Evolutionary conservation across 1,284 basidiomycete species (phyloP).

Genomic region (Cryptococcus depauperatus): DNA sequence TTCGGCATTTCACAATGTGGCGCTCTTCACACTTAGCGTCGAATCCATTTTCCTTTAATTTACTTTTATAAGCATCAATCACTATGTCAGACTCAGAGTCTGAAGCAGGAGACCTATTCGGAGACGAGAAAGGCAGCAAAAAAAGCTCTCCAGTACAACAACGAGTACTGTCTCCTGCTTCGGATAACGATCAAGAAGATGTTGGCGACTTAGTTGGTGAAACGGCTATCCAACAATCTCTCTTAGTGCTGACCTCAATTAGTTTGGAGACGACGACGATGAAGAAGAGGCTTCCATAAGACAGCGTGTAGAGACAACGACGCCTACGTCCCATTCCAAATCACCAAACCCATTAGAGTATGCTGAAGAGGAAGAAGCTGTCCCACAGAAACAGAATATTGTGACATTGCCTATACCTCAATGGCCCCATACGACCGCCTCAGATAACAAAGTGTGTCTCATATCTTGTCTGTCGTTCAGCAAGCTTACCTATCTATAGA

Average conservation of each 20-base stretch:
- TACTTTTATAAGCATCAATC: not conserved
- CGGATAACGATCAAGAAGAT: constrained; percentile 17
- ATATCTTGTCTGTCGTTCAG: not conserved
- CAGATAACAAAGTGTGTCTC: constrained; percentile 41
- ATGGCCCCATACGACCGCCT: constrained; percentile 30
- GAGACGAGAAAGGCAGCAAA: constrained; percentile 15
- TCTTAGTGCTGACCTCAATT: constrained; percentile 7
- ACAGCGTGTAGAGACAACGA: constrained; percentile 5
- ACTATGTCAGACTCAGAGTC: constrained; percentile 29
- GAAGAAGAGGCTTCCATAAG: constrained; percentile 31
- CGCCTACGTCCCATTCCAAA: constrained; percentile 11
- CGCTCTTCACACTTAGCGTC: not conserved
- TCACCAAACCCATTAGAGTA: constrained; percentile 39
- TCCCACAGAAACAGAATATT: constrained; percentile 22
- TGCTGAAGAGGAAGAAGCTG: constrained; percentile 32
- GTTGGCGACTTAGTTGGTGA: constrained; percentile 25
- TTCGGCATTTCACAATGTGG: no score
- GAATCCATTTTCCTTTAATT: constrained; percentile 1
- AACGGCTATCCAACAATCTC: not conserved
- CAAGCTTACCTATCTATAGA: constrained; percentile 12
- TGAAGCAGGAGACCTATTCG: constrained; percentile 34
- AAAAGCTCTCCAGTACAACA: not conserved
- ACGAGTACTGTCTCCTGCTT: constrained; percentile 6
- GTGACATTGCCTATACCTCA: constrained; percentile 34
- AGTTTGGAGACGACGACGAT: constrained; percentile 78